Conservation (phyloP, 768 basidiomycete species). For the Leccinum incarnatum region DNA sequence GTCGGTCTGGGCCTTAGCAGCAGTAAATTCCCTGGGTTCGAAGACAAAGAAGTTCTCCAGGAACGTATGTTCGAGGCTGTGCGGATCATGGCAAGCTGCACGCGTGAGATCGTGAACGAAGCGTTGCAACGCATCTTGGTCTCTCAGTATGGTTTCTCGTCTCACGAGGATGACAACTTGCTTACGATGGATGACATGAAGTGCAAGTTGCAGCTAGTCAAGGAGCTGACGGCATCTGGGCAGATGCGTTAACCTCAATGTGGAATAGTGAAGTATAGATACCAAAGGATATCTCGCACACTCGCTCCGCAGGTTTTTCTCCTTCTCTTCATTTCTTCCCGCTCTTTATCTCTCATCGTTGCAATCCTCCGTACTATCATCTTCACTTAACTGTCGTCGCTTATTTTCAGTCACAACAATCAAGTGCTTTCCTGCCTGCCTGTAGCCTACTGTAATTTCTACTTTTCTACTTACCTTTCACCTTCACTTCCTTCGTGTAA, state of each 20-base stretch:
- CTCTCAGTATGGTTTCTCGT: background rate
- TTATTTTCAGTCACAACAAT: too few relatives aligned
- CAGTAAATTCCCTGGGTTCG: conserved; percentile 42
- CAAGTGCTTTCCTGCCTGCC: too few relatives aligned
- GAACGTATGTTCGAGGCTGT: background rate
- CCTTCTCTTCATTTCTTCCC: too few relatives aligned
- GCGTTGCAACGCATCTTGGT: background rate
- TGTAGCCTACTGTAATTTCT: too few relatives aligned
- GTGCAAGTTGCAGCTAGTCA: background rate
- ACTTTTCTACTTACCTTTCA: too few relatives aligned
- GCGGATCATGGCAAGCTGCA: background rate
- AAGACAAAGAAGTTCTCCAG: conserved; percentile 33
- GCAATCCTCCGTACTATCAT: too few relatives aligned
- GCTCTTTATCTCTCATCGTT: too few relatives aligned
- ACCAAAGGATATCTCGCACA: too few relatives aligned
- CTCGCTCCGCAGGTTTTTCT: too few relatives aligned
- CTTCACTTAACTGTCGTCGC: too few relatives aligned
- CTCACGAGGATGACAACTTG: background rate
- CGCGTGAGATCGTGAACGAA: background rate
- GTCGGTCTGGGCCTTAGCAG: conserved; percentile 45
- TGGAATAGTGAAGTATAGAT: too few relatives aligned
- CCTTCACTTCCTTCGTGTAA: too few relatives aligned
- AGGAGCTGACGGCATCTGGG: background rate
- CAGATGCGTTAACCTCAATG: background rate
- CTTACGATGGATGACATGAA: background rate